phyloP scores from a whole-genome alignment of 352 stramenopile genomes.

The Hyaloperonospora brassicae region DNA sequence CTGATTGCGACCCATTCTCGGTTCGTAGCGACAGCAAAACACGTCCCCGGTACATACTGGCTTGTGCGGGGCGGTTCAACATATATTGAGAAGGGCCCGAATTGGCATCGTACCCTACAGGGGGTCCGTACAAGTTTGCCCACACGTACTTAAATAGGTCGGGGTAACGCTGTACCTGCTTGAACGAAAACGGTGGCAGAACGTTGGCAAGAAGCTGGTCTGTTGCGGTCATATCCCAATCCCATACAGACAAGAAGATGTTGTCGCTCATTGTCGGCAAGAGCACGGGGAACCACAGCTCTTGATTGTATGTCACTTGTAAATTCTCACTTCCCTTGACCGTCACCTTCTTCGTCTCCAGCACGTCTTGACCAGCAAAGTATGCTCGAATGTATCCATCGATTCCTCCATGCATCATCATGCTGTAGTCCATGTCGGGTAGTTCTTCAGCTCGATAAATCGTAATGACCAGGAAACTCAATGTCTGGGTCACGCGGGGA shows the following conservation, averaged over 20 bases:
- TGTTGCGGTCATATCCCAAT: conserved; percentile 60
- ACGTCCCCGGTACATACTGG: conserved; percentile 74
- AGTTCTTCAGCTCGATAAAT: conserved; percentile 73
- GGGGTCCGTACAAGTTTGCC: conserved; percentile 80
- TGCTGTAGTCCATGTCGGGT: conserved; percentile 76
- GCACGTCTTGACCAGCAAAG: conserved; percentile 59
- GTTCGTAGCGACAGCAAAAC: conserved; percentile 61
- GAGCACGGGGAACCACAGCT: conserved; percentile 83
- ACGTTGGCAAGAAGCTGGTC: conserved; percentile 65
- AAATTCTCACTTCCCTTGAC: conserved; percentile 51
- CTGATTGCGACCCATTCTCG: conserved; percentile 55
- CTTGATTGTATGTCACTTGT: conserved; percentile 52
- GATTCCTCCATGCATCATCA: conserved; percentile 57
- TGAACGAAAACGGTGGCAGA: conserved; percentile 60
- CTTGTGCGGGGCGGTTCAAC: conserved; percentile 51
- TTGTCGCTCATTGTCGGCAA: conserved; percentile 77
- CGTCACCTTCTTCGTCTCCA: conserved; percentile 65
- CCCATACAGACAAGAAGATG: conserved; percentile 80
- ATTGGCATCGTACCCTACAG: conserved; percentile 45
- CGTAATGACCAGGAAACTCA: conserved; percentile 73
- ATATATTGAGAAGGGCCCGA: conserved; percentile 33
- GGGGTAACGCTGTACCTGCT: conserved; percentile 55
- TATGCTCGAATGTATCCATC: conserved; percentile 76
- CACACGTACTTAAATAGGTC: conserved; percentile 52
- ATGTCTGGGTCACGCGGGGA: conserved; percentile 54